phyloP scores from a whole-genome alignment of 1,284 basidiomycete genomes.

The Sanghuangporus baumii region DNA sequence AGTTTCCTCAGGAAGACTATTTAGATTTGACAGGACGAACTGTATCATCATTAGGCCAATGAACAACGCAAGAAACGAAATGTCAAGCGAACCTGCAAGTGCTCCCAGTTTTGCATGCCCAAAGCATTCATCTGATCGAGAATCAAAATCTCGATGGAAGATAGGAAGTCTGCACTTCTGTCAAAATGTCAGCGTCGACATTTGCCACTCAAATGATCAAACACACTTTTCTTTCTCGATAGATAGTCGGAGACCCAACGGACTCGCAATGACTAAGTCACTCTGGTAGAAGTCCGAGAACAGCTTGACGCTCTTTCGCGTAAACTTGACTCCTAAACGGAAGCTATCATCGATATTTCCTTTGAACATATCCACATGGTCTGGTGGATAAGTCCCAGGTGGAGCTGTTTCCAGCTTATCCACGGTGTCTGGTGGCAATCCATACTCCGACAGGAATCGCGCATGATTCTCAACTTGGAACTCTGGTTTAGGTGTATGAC shows the following conservation, averaged over 20 bases:
- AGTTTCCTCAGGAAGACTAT: conserved; percentile 87
- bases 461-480: conserved; percentile 83
- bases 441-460: conserved; percentile 81
- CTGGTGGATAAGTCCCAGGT: conserved; percentile 75
- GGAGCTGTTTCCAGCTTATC: conserved; percentile 80
- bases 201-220: not conserved
- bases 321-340: conserved; percentile 88
- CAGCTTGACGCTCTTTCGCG: conserved; percentile 82
- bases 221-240: conserved; percentile 91
- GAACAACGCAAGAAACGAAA: not conserved
- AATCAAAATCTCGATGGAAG: conserved; percentile 91
- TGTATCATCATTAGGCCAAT: conserved; percentile 29
- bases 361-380: conserved; percentile 91
- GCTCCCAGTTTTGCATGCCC: conserved; percentile 99
- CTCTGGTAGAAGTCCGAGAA: conserved; percentile 88
- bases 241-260: conserved; percentile 84
- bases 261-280: conserved; percentile 92
- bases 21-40: conserved; percentile 84
- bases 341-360: conserved; percentile 99
- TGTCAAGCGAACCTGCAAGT: conserved; percentile 65
- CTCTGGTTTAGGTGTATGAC: conserved; percentile 57
- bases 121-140: conserved; percentile 92
- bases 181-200: not conserved
- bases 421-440: conserved; percentile 68
- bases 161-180: conserved; percentile 85